Base-by-base conservation (phyloP, 345 rosid genomes). In the Mercurialis annua region DNA sequence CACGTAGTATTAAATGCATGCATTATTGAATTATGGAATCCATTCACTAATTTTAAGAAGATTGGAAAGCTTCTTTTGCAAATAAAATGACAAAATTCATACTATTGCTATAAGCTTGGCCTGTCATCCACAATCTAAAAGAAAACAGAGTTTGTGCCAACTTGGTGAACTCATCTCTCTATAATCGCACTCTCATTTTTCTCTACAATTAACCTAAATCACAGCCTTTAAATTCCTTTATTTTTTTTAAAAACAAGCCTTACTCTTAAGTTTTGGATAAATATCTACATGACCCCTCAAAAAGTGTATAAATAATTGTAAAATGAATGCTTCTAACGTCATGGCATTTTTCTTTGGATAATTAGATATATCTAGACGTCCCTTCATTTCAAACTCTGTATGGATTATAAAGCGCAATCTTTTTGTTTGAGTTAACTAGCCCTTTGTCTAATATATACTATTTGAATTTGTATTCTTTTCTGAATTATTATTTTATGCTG, bases 301-400 rank as follows among this genome's bases (percentile, higher is more conserved):
- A 62, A 62, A 57, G 42, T 33, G 66, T 16, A 20, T 6, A 46
- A 15, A 46, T 44, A 26, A 62, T 62, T 26, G 65, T 26, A 61
- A 62, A 42, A 59, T n/a, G 10, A 57, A 40, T 61, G 65, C 65
- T 21, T 59, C 11, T 59, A 59, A 61, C 65, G 65, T 61, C 50
- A 61, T 43, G 50, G 64, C 49, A 60, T 60, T 42, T 11, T 16
- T 30, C 31, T 23, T 60, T 60, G 64, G 16, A 40, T 40, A 40
- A 40, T 9, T 40, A 40, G 8, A 16, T 23, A 4, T 17, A 47
- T 10, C 5, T 1, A 21, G 21, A 50, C 8, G 54, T 50, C 54
- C 2, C 54, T 20, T 50, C 54, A 50, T 0, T 48, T 52, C 3
- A 51, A 3, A 23, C 2, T n/a, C 29, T 20, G 7, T 51, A 51